Evolutionary conservation across 345 rosid genomes (phyloP).

Genomic region (Turritis glabra): DNA sequence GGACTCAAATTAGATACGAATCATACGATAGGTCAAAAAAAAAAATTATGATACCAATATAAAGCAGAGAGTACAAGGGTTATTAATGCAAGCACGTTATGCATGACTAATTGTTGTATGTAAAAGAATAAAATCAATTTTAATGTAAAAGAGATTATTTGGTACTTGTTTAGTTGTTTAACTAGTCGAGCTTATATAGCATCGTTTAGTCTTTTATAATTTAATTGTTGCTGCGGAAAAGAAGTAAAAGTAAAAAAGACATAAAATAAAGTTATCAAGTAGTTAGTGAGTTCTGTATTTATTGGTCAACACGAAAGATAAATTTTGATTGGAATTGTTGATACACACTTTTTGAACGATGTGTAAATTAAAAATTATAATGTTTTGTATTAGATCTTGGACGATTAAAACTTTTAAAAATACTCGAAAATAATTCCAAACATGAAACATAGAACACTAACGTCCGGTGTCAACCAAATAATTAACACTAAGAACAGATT

Average conservation of each 20-base stretch:
- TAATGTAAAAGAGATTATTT: background rate
- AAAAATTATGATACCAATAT: background rate
- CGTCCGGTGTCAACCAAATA: background rate
- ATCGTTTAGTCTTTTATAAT: background rate
- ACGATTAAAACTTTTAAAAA: too few relatives aligned
- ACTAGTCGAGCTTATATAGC: background rate
- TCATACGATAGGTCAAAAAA: background rate
- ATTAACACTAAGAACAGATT: background rate
- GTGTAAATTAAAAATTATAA: too few relatives aligned
- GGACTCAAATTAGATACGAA: background rate
- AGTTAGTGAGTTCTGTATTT: background rate
- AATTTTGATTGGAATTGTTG: background rate
- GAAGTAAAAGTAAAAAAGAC: too few relatives aligned
- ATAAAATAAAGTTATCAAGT: too few relatives aligned
- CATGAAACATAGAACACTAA: background rate
- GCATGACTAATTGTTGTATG: background rate
- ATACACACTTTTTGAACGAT: background rate
- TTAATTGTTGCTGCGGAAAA: too few relatives aligned
- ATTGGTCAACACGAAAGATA: background rate
- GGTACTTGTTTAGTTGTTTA: background rate
- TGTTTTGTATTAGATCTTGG: background rate
- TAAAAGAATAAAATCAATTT: background rate
- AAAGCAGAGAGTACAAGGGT: background rate
- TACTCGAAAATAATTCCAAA: background rate
- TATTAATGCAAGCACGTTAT: slow-evolving; percentile 5